These are phyloP conservation scores for Isatis tinctoria DNA, from an alignment of 345 rosid genomes.

Conservation along the genomic window DNA sequence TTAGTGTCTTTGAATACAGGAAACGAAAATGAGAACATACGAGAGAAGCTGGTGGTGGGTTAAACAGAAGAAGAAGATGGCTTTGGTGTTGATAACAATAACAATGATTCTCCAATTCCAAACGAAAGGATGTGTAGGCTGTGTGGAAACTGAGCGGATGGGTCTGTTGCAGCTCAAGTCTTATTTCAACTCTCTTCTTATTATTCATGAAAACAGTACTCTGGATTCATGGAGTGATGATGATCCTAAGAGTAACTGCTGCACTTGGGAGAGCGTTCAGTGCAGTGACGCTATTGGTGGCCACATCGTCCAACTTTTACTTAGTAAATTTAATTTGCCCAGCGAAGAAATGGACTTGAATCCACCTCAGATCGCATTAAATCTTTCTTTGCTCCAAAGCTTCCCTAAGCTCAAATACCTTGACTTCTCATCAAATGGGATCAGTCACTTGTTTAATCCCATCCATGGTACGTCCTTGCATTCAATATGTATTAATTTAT, in stretches of 20 bases:
- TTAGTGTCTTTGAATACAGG: too few species aligned
- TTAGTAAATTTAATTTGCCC: not conserved
- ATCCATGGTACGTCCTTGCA: not conserved
- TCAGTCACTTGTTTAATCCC: not conserved
- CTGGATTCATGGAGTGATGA: not conserved
- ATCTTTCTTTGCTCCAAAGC: conserved; percentile 7
- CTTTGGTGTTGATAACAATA: not conserved
- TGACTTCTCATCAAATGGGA: not conserved
- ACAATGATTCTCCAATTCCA: not conserved
- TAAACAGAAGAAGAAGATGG: not conserved
- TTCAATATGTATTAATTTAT: not conserved
- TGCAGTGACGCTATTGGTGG: not conserved
- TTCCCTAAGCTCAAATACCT: not conserved
- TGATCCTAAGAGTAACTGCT: not conserved
- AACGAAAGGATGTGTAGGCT: not conserved
- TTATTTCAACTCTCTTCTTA: not conserved
- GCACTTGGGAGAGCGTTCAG: not conserved
- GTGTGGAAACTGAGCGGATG: conserved; percentile 3
- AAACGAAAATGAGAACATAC: not conserved
- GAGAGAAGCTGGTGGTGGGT: not conserved
- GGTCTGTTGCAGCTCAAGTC: conserved; percentile 4
- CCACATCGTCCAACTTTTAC: not conserved
- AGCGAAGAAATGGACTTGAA: too few species aligned
- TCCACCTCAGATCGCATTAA: not conserved
- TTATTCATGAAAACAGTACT: not conserved